A percentile compares a stretch with the other conserved stretches of the same genome.
Conservation (phyloP, 331 rosid species). For the Pyrus hybrid region DNA sequence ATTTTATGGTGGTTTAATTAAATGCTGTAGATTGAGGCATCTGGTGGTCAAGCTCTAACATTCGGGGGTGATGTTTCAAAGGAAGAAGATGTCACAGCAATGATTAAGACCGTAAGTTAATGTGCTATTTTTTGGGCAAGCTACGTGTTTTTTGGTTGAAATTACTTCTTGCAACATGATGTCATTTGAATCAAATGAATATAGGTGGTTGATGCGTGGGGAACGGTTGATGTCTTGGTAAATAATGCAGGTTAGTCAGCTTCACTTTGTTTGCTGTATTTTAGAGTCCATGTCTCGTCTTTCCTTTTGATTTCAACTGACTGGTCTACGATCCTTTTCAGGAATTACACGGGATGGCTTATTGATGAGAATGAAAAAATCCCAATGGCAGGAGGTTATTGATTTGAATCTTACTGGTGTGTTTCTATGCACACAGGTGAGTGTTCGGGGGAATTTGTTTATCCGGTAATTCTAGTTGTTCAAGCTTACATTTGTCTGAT, state of each 20-base stretch:
- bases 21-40: conserved; percentile 38
- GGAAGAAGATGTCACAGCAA: conserved; percentile 31
- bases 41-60: conserved; percentile 31
- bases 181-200: background rate
- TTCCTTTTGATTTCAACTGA: background rate
- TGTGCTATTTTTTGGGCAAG: background rate
- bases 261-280: background rate
- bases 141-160: background rate
- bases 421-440: conserved; percentile 35
- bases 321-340: background rate
- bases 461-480: background rate
- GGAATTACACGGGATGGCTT: conserved; percentile 34
- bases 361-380: conserved; percentile 36
- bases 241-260: conserved; percentile 28
- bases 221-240: conserved; percentile 29
- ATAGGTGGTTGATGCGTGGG: conserved; percentile 38
- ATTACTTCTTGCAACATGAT: background rate
- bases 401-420: conserved; percentile 36
- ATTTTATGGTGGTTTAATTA: background rate
- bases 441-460: background rate
- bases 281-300: background rate
- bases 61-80: conserved; percentile 35
- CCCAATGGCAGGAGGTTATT: conserved; percentile 38
- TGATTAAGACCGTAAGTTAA: conserved; percentile 27
- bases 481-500: background rate